A percentile compares a stretch with the other conserved stretches of the same genome.
Evolutionary conservation across 768 basidiomycete genomes (phyloP).

Genomic region (Lentinula sp.): DNA sequence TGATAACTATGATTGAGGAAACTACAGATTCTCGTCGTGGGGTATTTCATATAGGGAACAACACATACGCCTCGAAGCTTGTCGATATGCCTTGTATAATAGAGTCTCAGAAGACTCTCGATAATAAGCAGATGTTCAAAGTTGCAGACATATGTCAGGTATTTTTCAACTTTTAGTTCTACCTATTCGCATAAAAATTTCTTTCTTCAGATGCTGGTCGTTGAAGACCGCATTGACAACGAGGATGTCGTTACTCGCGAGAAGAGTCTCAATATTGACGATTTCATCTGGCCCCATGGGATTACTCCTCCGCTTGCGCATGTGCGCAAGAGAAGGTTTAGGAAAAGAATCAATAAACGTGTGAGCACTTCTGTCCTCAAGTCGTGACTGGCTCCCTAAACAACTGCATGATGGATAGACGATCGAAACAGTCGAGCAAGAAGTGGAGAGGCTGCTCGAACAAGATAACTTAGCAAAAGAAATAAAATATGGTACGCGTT

Average conservation of each 20-base stretch:
- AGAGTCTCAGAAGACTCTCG: slow-evolving; percentile 93
- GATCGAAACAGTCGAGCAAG: slow-evolving; percentile 91
- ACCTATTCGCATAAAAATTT: not conserved
- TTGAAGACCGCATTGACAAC: slow-evolving; percentile 66
- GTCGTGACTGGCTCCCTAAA: not conserved
- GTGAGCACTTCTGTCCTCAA: slow-evolving; percentile 32
- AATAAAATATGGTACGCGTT: slow-evolving; percentile 64
- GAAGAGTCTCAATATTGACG: slow-evolving; percentile 81
- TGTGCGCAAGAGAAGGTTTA: slow-evolving; percentile 86
- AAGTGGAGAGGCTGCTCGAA: slow-evolving; percentile 81
- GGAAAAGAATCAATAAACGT: slow-evolving; percentile 80
- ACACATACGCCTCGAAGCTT: slow-evolving; percentile 82
- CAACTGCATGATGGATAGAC: slow-evolving; percentile 39
- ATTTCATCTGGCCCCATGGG: slow-evolving; percentile 97
- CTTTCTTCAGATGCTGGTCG: slow-evolving; percentile 76
- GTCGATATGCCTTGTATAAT: slow-evolving; percentile 94
- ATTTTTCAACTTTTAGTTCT: slow-evolving; percentile 10
- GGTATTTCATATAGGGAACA: slow-evolving; percentile 79
- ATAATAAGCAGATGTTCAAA: slow-evolving; percentile 97
- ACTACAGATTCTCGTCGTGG: slow-evolving; percentile 81
- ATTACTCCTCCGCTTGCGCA: slow-evolving; percentile 90
- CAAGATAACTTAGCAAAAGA: slow-evolving; percentile 71
- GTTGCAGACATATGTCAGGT: slow-evolving; percentile 98
- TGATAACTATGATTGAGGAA: slow-evolving; percentile 1
- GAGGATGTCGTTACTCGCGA: slow-evolving; percentile 60